Percentiles rank a stretch among this genome's conserved stretches.
phyloP scores from a whole-genome alignment of 768 basidiomycete species.

The Naganishia kalamii region DNA sequence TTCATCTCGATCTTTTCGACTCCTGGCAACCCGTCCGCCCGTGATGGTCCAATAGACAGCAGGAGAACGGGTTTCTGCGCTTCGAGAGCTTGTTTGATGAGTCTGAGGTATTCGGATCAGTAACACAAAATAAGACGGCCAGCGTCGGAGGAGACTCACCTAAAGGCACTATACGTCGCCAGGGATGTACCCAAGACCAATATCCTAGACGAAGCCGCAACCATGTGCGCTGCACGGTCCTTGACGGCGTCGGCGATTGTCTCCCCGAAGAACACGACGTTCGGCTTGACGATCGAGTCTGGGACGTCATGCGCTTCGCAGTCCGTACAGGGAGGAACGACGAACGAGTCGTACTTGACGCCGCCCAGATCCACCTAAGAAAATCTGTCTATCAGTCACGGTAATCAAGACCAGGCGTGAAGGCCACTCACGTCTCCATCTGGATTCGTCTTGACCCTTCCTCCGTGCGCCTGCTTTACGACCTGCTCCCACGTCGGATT shows the following conservation, averaged over 20 bases:
- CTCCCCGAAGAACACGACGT: conserved; percentile 84
- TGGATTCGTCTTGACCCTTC: conserved; percentile 64
- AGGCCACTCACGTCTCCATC: conserved; percentile 71
- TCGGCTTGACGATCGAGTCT: conserved; percentile 64
- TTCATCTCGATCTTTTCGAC: conserved; percentile 74
- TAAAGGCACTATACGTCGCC: conserved; percentile 86
- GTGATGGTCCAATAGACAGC: conserved; percentile 79
- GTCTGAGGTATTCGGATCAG: conserved; percentile 48
- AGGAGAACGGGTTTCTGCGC: conserved; percentile 70
- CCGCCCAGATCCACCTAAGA: conserved; percentile 72
- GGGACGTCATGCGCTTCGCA: conserved; percentile 59
- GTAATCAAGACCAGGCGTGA: background rate
- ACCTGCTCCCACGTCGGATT: conserved; percentile 70
- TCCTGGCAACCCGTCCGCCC: conserved; percentile 61
- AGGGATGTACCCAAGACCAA: conserved; percentile 83
- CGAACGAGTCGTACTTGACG: conserved; percentile 67
- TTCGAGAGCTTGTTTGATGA: conserved; percentile 72
- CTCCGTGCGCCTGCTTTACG: conserved; percentile 62
- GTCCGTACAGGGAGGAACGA: conserved; percentile 67
- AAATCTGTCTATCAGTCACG: background rate
- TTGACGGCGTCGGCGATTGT: conserved; percentile 63
- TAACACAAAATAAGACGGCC: background rate
- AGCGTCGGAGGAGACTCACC: conserved; percentile 50
- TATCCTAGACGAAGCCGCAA: conserved; percentile 61
- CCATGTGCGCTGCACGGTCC: conserved; percentile 59